Percentiles rank a stretch among this genome's conserved stretches.
phyloP scores from a whole-genome alignment of 2,329 filamentous ascomycete species.

The Paecilomyces niveus region DNA sequence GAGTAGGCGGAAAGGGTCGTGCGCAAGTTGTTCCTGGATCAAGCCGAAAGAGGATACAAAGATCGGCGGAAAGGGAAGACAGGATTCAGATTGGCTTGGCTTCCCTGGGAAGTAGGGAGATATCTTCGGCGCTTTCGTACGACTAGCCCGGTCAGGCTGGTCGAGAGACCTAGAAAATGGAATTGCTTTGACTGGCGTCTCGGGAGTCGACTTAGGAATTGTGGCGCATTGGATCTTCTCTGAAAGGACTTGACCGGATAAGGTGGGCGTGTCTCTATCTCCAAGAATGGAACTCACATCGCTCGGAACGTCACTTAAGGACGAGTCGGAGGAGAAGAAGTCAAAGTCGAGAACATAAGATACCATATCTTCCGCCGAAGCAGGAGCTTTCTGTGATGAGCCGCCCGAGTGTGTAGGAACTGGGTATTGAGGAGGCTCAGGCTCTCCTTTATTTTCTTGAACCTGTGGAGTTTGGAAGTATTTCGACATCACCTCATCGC shows the following conservation, averaged over 20 bases:
- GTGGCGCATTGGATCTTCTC: not conserved
- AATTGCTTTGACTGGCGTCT: constrained; percentile 6
- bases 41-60: constrained; percentile 62
- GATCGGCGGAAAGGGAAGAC: constrained; percentile 59
- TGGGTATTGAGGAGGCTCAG: not conserved
- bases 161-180: not conserved
- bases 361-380: not conserved
- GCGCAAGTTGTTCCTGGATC: constrained; percentile 71
- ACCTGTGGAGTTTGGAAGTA: constrained; percentile 16
- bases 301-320: constrained; percentile 27
- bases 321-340: constrained; percentile 25
- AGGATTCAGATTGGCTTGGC: constrained; percentile 32
- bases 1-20: constrained; percentile 71
- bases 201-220: constrained; percentile 1
- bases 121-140: constrained; percentile 19
- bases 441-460: not conserved
- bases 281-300: constrained; percentile 15
- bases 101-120: constrained; percentile 38
- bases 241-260: not conserved
- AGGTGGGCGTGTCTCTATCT: constrained; percentile 10
- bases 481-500: constrained; percentile 34
- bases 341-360: not conserved
- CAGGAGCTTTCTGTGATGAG: not conserved
- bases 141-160: constrained; percentile 8
- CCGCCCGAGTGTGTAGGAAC: not conserved